Evolutionary conservation across 208 protist genomes (phyloP).

Genomic region (Endotrypanum monterogeii): DNA sequence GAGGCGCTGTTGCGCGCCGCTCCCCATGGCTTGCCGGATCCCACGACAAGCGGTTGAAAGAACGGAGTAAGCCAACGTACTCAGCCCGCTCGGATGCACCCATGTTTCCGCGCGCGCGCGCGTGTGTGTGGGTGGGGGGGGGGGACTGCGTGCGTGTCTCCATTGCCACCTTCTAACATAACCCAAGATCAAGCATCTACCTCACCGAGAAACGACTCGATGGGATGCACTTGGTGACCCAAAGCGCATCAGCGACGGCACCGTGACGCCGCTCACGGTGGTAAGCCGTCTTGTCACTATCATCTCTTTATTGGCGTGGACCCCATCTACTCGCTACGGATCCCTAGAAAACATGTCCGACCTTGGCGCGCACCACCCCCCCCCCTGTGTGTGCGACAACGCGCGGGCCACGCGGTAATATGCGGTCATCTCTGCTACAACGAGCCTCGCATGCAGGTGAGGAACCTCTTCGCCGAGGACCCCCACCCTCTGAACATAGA

Average conservation of each 20-base stretch:
- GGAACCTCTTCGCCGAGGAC: constrained; percentile 41
- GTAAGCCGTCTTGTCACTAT: constrained; percentile 36
- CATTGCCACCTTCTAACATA: constrained; percentile 45
- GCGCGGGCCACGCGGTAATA: constrained; percentile 36
- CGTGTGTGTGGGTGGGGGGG: too few species aligned
- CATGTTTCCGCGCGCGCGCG: constrained; percentile 46
- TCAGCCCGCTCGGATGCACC: constrained; percentile 31
- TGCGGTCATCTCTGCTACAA: constrained; percentile 33
- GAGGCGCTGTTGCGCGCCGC: constrained; percentile 31
- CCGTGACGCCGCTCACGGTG: constrained; percentile 32
- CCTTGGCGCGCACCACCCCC: constrained; percentile 36
- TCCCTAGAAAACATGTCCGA: constrained; percentile 42
- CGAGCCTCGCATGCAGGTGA: constrained; percentile 41
- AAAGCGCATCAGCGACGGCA: constrained; percentile 46
- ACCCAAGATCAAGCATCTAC: constrained; percentile 37
- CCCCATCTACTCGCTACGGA: constrained; percentile 36
- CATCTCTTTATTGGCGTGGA: constrained; percentile 41
- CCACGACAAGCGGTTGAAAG: constrained; percentile 26
- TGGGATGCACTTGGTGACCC: constrained; percentile 37
- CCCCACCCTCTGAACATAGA: constrained; percentile 35
- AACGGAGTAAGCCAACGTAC: constrained; percentile 33
- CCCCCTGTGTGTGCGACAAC: constrained; percentile 33
- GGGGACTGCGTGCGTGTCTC: too few species aligned
- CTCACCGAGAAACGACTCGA: constrained; percentile 44
- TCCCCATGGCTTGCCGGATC: constrained; percentile 38